Evolutionary conservation across 2,329 filamentous ascomycete genomes (phyloP).

Genomic region (Metarhizium rileyi): DNA sequence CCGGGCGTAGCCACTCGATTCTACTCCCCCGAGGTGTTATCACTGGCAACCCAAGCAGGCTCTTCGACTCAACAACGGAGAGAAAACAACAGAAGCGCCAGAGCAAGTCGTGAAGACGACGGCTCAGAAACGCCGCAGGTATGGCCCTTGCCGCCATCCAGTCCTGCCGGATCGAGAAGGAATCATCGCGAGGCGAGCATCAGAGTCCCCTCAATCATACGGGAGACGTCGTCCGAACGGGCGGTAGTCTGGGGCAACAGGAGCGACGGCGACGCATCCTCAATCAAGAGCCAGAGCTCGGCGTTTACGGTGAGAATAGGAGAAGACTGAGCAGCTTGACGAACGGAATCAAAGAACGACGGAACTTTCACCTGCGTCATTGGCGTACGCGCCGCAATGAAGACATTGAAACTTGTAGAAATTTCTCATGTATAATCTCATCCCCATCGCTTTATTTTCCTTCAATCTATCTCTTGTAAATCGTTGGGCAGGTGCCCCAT

Average conservation of each 20-base stretch:
- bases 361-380: background rate
- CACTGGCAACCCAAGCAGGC: slow-evolving; percentile 5
- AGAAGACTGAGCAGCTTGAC: slow-evolving; percentile 2
- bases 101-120: background rate
- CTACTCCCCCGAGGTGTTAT: slow-evolving; percentile 7
- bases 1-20: slow-evolving; percentile 7
- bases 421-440: no score
- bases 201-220: slow-evolving; percentile 9
- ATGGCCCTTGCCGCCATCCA: slow-evolving; percentile 5
- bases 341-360: background rate
- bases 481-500: no score
- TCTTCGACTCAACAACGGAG: background rate
- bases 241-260: background rate
- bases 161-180: background rate
- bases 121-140: slow-evolving; percentile 4
- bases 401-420: no score
- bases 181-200: slow-evolving; percentile 1
- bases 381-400: background rate
- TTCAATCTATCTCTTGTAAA: no score
- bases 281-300: slow-evolving; percentile 9
- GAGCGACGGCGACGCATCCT: slow-evolving; percentile 8
- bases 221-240: slow-evolving; percentile 4
- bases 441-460: no score
- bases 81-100: background rate
- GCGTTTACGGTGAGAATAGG: slow-evolving; percentile 11